Conservation (phyloP, 164 flowering plant genomes). For the Nymphaea colorata region DNA sequence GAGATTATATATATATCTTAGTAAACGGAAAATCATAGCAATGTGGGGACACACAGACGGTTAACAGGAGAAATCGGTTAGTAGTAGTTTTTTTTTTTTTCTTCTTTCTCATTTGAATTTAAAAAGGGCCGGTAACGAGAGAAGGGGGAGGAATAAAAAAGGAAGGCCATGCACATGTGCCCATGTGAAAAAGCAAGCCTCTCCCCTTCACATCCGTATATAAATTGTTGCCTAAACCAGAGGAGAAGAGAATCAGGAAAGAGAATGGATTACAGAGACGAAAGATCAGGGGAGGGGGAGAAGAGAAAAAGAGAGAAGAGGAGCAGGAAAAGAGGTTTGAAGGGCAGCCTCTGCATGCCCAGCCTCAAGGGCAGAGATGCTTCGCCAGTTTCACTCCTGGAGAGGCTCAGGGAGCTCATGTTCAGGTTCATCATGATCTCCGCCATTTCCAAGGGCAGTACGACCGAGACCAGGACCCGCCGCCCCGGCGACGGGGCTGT, state of each 20-base stretch:
- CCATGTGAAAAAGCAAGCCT: neutral
- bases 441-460: conserved; percentile 6
- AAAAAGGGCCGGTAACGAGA: neutral
- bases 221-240: neutral
- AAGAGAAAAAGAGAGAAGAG: conserved; percentile 2
- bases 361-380: conserved; percentile 9
- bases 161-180: neutral
- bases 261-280: neutral
- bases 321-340: conserved; percentile 10
- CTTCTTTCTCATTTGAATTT: too few species aligned
- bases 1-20: too few species aligned
- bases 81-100: neutral
- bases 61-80: neutral
- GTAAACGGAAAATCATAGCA: too few species aligned
- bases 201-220: too few species aligned
- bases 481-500: neutral
- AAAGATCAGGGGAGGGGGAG: neutral
- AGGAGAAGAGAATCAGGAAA: neutral
- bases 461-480: neutral
- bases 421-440: conserved; percentile 11
- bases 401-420: conserved; percentile 9
- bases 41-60: neutral
- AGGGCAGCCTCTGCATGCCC: conserved; percentile 33
- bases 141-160: neutral
- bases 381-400: conserved; percentile 4